phyloP scores from a whole-genome alignment of 352 stramenopile genomes.

The Plasmopara muralis region DNA sequence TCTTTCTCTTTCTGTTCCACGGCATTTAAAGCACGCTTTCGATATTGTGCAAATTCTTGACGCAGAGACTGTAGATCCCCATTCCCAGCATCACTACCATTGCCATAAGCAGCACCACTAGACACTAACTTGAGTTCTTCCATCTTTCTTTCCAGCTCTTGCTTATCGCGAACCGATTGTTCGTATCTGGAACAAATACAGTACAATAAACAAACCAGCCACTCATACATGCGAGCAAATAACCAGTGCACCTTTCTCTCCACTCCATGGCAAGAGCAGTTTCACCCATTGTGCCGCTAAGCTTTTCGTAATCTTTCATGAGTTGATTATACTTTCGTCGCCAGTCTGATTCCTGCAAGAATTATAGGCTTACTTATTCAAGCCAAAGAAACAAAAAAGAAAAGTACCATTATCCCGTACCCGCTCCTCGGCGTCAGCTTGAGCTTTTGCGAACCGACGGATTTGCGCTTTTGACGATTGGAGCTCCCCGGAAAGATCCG shows the following conservation, averaged over 20 bases:
- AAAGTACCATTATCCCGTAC: constrained; percentile 21
- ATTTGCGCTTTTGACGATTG: constrained; percentile 69
- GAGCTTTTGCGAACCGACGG: constrained; percentile 64
- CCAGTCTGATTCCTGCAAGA: constrained; percentile 64
- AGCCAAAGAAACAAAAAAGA: background rate
- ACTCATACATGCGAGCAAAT: background rate
- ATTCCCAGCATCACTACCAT: constrained; percentile 17
- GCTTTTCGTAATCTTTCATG: constrained; percentile 80
- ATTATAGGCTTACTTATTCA: background rate
- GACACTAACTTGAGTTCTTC: constrained; percentile 47
- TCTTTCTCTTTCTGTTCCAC: constrained; percentile 83
- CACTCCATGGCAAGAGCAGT: constrained; percentile 80
- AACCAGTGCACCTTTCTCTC: constrained; percentile 48
- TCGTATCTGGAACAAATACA: constrained; percentile 45
- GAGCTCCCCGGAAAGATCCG: constrained; percentile 60
- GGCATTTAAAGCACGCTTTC: constrained; percentile 66
- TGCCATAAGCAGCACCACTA: constrained; percentile 25
- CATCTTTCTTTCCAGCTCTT: constrained; percentile 69
- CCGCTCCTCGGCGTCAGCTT: constrained; percentile 68
- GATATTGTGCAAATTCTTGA: constrained; percentile 76
- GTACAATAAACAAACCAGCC: background rate
- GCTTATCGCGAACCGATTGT: constrained; percentile 64
- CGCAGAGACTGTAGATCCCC: constrained; percentile 62
- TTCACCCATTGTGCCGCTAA: constrained; percentile 81
- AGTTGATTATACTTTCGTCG: constrained; percentile 82